Evolutionary conservation across 73 alveolate genomes (phyloP).

Genomic region (Blepharisma japonicum): DNA sequence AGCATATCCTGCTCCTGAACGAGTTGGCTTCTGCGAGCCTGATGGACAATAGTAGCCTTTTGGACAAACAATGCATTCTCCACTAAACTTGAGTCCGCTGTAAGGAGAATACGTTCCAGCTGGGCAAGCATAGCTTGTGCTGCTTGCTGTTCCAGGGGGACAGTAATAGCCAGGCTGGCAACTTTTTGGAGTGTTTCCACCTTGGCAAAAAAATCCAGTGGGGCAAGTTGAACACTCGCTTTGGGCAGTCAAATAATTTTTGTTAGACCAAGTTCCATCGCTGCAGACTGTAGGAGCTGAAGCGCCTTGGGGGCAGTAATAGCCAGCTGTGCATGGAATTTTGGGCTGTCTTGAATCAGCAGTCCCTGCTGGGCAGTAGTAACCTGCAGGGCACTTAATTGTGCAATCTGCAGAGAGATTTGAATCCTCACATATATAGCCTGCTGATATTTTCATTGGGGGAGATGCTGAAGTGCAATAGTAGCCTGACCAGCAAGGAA

Average conservation of each 20-base stretch:
- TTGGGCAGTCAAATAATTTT: constrained; percentile 38
- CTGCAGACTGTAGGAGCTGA: constrained; percentile 51
- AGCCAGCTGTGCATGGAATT: constrained; percentile 56
- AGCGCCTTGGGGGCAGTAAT: constrained; percentile 59
- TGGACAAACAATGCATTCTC: constrained; percentile 43
- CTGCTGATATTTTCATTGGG: neutral
- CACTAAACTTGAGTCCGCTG: constrained; percentile 1
- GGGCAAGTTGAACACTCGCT: constrained; percentile 60
- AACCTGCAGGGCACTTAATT: constrained; percentile 24
- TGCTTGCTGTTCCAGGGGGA: constrained; percentile 35
- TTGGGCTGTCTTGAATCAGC: neutral
- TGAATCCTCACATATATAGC: neutral
- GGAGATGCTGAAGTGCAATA: constrained; percentile 40
- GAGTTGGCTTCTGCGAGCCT: neutral
- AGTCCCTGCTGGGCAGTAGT: constrained; percentile 40
- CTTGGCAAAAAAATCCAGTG: constrained; percentile 49
- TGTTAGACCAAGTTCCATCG: constrained; percentile 58
- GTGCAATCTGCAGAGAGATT: neutral
- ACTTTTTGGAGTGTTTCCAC: neutral
- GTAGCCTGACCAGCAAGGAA: constrained; percentile 51
- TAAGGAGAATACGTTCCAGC: constrained; percentile 43
- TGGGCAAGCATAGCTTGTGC: constrained; percentile 49
- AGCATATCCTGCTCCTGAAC: neutral
- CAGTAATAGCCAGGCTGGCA: constrained; percentile 63
- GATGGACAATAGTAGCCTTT: constrained; percentile 34